Percentiles rank a stretch among this genome's conserved stretches.
Conservation (phyloP, 2,329 filamentous ascomycete genomes). For the Metarhizium anisopliae region DNA sequence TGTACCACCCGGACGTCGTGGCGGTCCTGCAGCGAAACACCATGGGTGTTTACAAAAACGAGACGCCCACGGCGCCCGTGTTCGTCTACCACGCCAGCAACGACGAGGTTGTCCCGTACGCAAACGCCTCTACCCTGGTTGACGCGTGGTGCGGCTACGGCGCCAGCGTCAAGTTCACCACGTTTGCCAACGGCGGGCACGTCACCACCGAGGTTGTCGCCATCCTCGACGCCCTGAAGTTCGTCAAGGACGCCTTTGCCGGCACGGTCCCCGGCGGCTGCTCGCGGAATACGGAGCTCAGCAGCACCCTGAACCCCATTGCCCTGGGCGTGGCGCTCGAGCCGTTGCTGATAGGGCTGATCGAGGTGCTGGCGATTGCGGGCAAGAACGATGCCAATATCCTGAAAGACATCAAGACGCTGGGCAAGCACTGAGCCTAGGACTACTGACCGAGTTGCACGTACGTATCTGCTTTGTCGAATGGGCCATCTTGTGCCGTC, state of each 20-base stretch:
- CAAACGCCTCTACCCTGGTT: neutral
- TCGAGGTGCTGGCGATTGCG: neutral
- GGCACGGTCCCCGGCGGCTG: neutral
- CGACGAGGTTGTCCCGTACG: neutral
- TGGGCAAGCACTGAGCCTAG: neutral
- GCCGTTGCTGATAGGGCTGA: neutral
- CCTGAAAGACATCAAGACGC: neutral
- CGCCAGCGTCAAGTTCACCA: neutral
- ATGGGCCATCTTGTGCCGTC: too few species aligned
- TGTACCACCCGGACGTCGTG: neutral
- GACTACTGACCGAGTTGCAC: too few species aligned
- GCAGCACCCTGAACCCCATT: neutral
- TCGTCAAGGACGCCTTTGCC: neutral
- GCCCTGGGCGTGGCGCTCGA: neutral
- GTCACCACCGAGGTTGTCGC: neutral
- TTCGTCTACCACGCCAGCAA: neutral
- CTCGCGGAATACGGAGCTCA: neutral
- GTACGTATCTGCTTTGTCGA: too few species aligned
- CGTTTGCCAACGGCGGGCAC: neutral
- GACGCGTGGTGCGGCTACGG: neutral
- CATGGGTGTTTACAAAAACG: neutral
- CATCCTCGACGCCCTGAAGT: neutral
- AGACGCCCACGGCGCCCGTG: neutral
- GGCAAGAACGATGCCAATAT: neutral
- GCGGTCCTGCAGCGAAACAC: neutral